These are phyloP conservation scores for Biscutella auriculata DNA, from an alignment of 441 rosid species.

Conservation along the genomic window DNA sequence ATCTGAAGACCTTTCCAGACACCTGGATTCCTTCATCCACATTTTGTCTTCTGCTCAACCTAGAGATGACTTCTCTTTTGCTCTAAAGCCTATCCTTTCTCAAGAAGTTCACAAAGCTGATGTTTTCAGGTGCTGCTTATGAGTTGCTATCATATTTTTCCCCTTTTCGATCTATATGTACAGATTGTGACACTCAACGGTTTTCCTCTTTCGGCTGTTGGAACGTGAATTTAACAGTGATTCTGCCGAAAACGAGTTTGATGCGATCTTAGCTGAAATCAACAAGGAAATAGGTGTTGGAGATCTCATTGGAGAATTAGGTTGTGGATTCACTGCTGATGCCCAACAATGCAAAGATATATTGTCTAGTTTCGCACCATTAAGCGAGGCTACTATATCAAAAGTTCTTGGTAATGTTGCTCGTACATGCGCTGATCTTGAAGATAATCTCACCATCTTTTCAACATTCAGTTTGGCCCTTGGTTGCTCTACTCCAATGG, in stretches of 20 bases:
- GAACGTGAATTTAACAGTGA: conserved; percentile 30
- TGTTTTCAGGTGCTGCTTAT: conserved; percentile 44
- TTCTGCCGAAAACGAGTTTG: conserved; percentile 54
- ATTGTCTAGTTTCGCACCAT: conserved; percentile 57
- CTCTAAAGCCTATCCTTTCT: conserved; percentile 56
- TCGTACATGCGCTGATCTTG: conserved; percentile 44
- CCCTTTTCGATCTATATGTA: not conserved
- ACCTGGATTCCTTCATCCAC: conserved; percentile 59
- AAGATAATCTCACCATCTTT: conserved; percentile 56
- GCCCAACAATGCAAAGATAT: conserved; percentile 63
- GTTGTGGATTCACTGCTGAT: conserved; percentile 82
- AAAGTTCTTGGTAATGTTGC: conserved; percentile 57
- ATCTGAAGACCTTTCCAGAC: conserved; percentile 62
- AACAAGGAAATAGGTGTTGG: conserved; percentile 68
- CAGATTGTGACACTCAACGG: not conserved
- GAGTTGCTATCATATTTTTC: not conserved
- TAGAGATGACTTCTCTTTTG: conserved; percentile 39
- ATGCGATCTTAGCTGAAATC: conserved; percentile 73
- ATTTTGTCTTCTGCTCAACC: conserved; percentile 55
- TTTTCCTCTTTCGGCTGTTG: conserved; percentile 24
- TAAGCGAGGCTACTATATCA: conserved; percentile 61
- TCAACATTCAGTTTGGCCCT: conserved; percentile 67
- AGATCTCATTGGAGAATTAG: conserved; percentile 77
- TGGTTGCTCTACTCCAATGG: conserved; percentile 44
- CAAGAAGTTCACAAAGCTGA: conserved; percentile 42